Evolutionary conservation across 768 basidiomycete species (phyloP).

Genomic region (Hygrophoropsis aurantiaca): DNA sequence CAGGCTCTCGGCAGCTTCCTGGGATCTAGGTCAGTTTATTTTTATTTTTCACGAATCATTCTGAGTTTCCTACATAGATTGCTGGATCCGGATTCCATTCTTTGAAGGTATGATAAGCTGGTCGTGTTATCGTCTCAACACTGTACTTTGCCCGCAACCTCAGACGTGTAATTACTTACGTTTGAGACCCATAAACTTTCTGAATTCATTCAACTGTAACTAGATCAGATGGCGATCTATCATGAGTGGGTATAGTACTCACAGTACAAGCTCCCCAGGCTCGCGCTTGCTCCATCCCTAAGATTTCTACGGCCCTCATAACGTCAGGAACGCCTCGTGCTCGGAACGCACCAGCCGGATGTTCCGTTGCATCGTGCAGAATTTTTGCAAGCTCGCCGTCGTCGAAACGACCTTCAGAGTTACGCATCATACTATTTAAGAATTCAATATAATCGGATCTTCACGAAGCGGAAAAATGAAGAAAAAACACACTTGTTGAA

Average conservation of each 20-base stretch:
- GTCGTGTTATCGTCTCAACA: slow-evolving; percentile 1
- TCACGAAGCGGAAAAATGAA: not conserved
- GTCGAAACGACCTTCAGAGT: slow-evolving; percentile 52
- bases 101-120: slow-evolving; percentile 61
- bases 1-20: slow-evolving; percentile 63
- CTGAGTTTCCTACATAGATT: slow-evolving; percentile 45
- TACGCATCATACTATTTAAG: slow-evolving; percentile 46
- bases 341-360: slow-evolving; percentile 59
- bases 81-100: slow-evolving; percentile 70
- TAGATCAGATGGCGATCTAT: not conserved
- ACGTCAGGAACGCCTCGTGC: slow-evolving; percentile 70
- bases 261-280: slow-evolving; percentile 75
- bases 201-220: slow-evolving; percentile 64
- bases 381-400: slow-evolving; percentile 64
- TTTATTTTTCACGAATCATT: not conserved
- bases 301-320: slow-evolving; percentile 65
- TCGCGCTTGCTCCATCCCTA: slow-evolving; percentile 67
- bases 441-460: slow-evolving; percentile 1
- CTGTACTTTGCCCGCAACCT: not conserved
- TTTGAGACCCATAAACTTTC: slow-evolving; percentile 68
- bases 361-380: slow-evolving; percentile 60
- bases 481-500: slow-evolving; percentile 43
- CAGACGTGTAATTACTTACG: slow-evolving; percentile 38
- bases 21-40: not conserved
- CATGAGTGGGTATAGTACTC: slow-evolving; percentile 19